Evolutionary conservation across 129 eudicot species (phyloP).

Genomic region (Gnaphalium uliginosum): DNA sequence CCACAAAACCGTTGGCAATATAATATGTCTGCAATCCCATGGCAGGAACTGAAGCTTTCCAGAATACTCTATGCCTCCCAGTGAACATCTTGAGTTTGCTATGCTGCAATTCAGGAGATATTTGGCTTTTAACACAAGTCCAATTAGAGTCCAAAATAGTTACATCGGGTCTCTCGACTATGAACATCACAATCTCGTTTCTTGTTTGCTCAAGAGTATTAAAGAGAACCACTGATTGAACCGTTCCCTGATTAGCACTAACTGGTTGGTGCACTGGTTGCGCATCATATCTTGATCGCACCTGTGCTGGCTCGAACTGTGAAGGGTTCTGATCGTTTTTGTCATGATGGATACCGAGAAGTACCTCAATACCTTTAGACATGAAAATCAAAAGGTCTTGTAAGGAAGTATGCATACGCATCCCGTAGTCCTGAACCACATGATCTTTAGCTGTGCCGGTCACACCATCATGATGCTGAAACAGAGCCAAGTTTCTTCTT

Average conservation of each 20-base stretch:
- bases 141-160: constrained; percentile 90
- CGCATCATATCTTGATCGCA: constrained; percentile 78
- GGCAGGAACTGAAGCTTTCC: constrained; percentile 88
- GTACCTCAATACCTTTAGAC: constrained; percentile 89
- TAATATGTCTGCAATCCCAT: constrained; percentile 93
- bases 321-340: constrained; percentile 73
- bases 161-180: constrained; percentile 88
- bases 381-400: constrained; percentile 88
- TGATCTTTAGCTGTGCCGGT: constrained; percentile 98
- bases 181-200: constrained; percentile 85
- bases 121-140: constrained; percentile 94
- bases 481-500: constrained; percentile 90
- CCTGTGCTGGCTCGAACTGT: constrained; percentile 77
- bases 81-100: constrained; percentile 55
- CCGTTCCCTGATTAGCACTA: constrained; percentile 70
- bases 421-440: constrained; percentile 92
- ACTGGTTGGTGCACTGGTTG: constrained; percentile 74
- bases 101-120: constrained; percentile 91
- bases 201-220: constrained; percentile 90
- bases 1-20: constrained; percentile 82
- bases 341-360: constrained; percentile 77
- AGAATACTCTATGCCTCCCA: constrained; percentile 81
- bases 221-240: constrained; percentile 78
- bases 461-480: constrained; percentile 99
- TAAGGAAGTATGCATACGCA: constrained; percentile 87